Conservation (phyloP, 495 filamentous ascomycete species). For the Tuber brumale region DNA sequence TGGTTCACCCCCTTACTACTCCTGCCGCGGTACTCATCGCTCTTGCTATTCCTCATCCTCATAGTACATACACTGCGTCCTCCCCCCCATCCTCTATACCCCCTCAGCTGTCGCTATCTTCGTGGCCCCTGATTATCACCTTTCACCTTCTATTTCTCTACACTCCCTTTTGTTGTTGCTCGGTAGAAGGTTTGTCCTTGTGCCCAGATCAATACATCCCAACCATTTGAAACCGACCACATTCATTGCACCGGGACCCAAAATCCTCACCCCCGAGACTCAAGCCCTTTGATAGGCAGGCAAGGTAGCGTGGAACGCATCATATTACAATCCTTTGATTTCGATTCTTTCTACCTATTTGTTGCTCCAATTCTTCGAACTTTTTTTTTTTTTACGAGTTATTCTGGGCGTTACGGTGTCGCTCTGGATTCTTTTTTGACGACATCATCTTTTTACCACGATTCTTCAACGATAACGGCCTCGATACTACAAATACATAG, state of each 20-base stretch:
- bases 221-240: slow-evolving; percentile 17
- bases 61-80: not conserved
- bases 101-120: slow-evolving; percentile 12
- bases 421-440: slow-evolving; percentile 16
- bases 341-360: slow-evolving; percentile 5
- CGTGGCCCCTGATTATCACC: slow-evolving; percentile 18
- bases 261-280: slow-evolving; percentile 13
- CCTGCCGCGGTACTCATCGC: not conserved
- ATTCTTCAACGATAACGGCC: slow-evolving; percentile 2
- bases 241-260: slow-evolving; percentile 22
- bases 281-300: slow-evolving; percentile 34
- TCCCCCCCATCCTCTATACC: not conserved
- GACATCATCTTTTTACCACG: not conserved
- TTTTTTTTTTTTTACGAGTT: slow-evolving; percentile 7
- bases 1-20: not conserved
- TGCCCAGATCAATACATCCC: slow-evolving; percentile 17
- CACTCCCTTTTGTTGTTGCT: slow-evolving; percentile 31
- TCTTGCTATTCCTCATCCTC: not conserved
- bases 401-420: slow-evolving; percentile 25
- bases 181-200: slow-evolving; percentile 9
- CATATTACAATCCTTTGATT: slow-evolving; percentile 15
- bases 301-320: slow-evolving; percentile 33
- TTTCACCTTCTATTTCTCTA: slow-evolving; percentile 21
- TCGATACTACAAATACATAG: not conserved
- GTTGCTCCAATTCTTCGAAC: slow-evolving; percentile 13